A percentile compares a stretch with the other conserved stretches of the same genome.
Conservation (phyloP, 2,329 filamentous ascomycete species). For the Cordyceps cicadae region DNA sequence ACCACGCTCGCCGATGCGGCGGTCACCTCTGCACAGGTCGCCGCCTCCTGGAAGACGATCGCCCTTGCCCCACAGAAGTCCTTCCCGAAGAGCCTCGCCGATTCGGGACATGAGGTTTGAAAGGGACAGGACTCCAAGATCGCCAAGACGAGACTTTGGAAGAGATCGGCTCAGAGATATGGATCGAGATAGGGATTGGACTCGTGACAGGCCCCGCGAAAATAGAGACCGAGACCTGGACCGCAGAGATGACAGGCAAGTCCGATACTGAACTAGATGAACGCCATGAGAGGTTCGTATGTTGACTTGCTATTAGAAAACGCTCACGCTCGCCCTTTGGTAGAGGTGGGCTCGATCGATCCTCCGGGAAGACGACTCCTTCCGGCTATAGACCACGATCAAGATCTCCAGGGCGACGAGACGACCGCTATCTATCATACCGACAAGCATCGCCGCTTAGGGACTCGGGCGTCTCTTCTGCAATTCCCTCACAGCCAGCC, state of each 20-base stretch:
- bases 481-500: slow-evolving; percentile 40
- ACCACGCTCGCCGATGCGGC: slow-evolving; percentile 22
- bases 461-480: slow-evolving; percentile 42
- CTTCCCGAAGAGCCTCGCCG: slow-evolving; percentile 29
- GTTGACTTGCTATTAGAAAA: slow-evolving; percentile 29
- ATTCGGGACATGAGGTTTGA: slow-evolving; percentile 31
- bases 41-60: slow-evolving; percentile 12
- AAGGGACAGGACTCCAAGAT: slow-evolving; percentile 27
- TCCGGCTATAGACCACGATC: slow-evolving; percentile 44
- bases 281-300: not conserved
- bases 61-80: slow-evolving; percentile 17
- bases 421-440: slow-evolving; percentile 33
- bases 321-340: slow-evolving; percentile 46
- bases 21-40: slow-evolving; percentile 13
- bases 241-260: slow-evolving; percentile 35
- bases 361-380: slow-evolving; percentile 29
- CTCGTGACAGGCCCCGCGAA: slow-evolving; percentile 20
- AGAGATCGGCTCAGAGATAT: slow-evolving; percentile 17
- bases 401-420: slow-evolving; percentile 41
- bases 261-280: not conserved
- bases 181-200: slow-evolving; percentile 24
- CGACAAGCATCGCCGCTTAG: slow-evolving; percentile 41
- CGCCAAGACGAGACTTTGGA: slow-evolving; percentile 29
- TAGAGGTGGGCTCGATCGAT: slow-evolving; percentile 26
- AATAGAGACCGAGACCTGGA: slow-evolving; percentile 27